Percentiles rank a stretch among this genome's conserved stretches.
These are phyloP conservation scores for Lentinula lateritia DNA, from an alignment of 768 basidiomycete species.

Conservation along the genomic window DNA sequence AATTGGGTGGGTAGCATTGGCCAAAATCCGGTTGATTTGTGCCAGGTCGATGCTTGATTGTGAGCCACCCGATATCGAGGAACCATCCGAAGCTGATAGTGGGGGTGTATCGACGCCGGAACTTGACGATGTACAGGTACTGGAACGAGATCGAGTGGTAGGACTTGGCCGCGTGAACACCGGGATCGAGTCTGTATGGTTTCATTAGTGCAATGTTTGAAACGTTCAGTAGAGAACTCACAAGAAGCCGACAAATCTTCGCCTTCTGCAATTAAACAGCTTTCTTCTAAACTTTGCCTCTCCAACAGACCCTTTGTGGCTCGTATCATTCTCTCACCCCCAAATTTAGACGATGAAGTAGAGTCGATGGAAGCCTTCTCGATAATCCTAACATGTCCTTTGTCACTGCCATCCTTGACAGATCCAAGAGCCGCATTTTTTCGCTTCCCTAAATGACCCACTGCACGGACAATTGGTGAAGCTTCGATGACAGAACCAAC, in stretches of 20 bases:
- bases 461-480: constrained; percentile 64
- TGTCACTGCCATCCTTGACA: constrained; percentile 24
- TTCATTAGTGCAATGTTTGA: constrained; percentile 11
- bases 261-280: constrained; percentile 57
- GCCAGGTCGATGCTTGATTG: constrained; percentile 74
- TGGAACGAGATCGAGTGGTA: constrained; percentile 54
- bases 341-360: constrained; percentile 57
- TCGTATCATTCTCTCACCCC: constrained; percentile 62
- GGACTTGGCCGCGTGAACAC: constrained; percentile 59
- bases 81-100: constrained; percentile 61
- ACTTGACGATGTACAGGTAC: constrained; percentile 58
- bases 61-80: constrained; percentile 65
- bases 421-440: constrained; percentile 28
- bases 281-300: constrained; percentile 64
- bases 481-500: constrained; percentile 60
- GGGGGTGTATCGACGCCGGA: constrained; percentile 71
- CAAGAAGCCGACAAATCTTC: constrained; percentile 53
- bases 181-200: constrained; percentile 28
- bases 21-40: constrained; percentile 50
- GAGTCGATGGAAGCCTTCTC: constrained; percentile 66
- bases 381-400: constrained; percentile 31
- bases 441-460: constrained; percentile 35
- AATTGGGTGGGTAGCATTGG: constrained; percentile 48
- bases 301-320: constrained; percentile 59
- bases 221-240: constrained; percentile 26